Evolutionary conservation across 2,329 filamentous ascomycete species (phyloP).

Genomic region (Seiridium unicorne): DNA sequence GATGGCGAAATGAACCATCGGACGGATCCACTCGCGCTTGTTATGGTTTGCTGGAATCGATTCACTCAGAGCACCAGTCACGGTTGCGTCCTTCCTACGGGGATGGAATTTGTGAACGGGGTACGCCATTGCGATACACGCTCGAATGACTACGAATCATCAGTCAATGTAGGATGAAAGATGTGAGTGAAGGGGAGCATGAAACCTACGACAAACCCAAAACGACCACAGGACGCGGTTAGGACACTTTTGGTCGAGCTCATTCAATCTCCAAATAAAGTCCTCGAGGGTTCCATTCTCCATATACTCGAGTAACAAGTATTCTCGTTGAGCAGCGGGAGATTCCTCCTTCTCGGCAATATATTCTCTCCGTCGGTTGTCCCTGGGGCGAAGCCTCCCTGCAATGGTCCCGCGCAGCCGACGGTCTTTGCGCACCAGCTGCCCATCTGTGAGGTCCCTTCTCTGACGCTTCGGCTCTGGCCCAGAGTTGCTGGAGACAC

Average conservation of each 20-base stretch:
- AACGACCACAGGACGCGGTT: conserved; percentile 1
- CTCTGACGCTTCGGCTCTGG: background rate
- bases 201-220: background rate
- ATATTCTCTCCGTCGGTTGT: no score
- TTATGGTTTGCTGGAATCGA: background rate
- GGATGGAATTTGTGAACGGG: background rate
- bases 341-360: background rate
- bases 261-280: background rate
- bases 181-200: background rate
- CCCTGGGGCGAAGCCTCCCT: background rate
- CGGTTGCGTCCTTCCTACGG: background rate
- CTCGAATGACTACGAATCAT: background rate
- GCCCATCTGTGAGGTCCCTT: background rate
- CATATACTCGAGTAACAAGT: background rate
- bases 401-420: background rate
- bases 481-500: no score
- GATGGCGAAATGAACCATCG: background rate
- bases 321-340: background rate
- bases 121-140: conserved; percentile 2
- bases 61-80: background rate
- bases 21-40: background rate
- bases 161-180: background rate
- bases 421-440: background rate
- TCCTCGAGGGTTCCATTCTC: background rate
- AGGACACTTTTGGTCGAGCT: background rate